These are phyloP conservation scores for Apostasia shenzhenica DNA, from an alignment of 106 monocot species.

Conservation along the genomic window DNA sequence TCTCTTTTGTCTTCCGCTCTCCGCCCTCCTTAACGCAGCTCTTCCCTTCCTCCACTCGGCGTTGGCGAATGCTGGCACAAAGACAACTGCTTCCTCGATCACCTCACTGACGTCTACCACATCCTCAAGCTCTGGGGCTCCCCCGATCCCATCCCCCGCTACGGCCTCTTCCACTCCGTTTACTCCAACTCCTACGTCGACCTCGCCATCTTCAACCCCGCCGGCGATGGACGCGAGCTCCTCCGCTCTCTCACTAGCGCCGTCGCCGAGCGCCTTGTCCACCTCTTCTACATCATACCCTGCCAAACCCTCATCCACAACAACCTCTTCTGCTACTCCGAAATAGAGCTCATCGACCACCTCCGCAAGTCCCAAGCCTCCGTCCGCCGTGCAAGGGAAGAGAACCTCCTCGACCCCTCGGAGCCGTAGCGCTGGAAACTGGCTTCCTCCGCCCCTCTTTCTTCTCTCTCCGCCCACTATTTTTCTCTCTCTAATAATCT, in stretches of 20 bases:
- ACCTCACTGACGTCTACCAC: conserved; percentile 64
- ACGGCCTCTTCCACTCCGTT: conserved; percentile 87
- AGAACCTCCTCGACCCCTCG: conserved; percentile 3
- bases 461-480: too few relatives aligned
- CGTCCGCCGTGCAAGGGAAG: conserved; percentile 11
- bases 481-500: too few relatives aligned
- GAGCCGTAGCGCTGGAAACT: conserved; percentile 52
- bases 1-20: too few relatives aligned
- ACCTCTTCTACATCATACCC: conserved; percentile 79
- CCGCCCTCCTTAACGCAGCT: conserved; percentile 23
- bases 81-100: conserved; percentile 59
- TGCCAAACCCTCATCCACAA: conserved; percentile 61
- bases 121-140: conserved; percentile 65
- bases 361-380: conserved; percentile 24
- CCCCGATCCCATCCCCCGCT: conserved; percentile 48
- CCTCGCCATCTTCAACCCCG: conserved; percentile 74
- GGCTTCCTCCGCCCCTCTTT: conserved; percentile 31
- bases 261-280: conserved; percentile 59
- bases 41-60: conserved; percentile 72
- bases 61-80: conserved; percentile 93
- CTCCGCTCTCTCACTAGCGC: conserved; percentile 30
- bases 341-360: conserved; percentile 44
- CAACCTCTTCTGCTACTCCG: conserved; percentile 45
- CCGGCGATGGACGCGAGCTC: conserved; percentile 26
- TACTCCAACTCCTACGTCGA: conserved; percentile 95